phyloP scores from a whole-genome alignment of 345 rosid genomes.

The Euclidium syriacum region DNA sequence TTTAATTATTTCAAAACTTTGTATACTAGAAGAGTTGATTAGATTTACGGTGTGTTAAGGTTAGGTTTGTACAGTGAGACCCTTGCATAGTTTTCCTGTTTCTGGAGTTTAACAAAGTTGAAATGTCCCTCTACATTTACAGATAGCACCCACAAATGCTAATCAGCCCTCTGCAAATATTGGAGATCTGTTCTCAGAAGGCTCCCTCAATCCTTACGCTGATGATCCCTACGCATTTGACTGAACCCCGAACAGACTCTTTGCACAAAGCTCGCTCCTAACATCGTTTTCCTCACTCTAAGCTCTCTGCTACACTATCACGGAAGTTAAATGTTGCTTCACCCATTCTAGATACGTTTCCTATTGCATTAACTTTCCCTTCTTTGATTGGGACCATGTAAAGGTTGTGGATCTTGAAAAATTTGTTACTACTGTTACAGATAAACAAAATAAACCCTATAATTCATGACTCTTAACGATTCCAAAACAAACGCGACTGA shows the following conservation, averaged over 20 bases:
- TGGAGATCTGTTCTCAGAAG: constrained; percentile 89
- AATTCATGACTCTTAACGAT: neutral
- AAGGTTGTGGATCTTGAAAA: neutral
- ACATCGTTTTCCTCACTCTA: neutral
- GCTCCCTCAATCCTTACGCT: constrained; percentile 82
- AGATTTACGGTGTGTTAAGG: too few relatives aligned
- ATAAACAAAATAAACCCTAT: neutral
- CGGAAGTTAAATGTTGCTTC: neutral
- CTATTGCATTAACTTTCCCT: neutral
- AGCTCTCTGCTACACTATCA: neutral
- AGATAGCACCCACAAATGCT: constrained; percentile 43
- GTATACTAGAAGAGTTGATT: neutral
- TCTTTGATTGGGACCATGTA: neutral
- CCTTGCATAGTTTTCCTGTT: neutral
- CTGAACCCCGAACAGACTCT: constrained; percentile 21
- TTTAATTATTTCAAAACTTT: neutral
- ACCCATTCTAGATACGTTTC: neutral
- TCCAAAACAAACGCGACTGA: neutral
- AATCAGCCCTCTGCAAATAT: constrained; percentile 55
- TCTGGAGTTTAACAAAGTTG: neutral
- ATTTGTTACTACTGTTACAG: neutral
- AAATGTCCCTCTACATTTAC: constrained; percentile 18
- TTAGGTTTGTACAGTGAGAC: neutral
- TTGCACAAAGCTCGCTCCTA: constrained; percentile 5
- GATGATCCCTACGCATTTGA: constrained; percentile 96